phyloP scores from a whole-genome alignment of 169 alveolate species.

The Plasmodium gonderi region DNA sequence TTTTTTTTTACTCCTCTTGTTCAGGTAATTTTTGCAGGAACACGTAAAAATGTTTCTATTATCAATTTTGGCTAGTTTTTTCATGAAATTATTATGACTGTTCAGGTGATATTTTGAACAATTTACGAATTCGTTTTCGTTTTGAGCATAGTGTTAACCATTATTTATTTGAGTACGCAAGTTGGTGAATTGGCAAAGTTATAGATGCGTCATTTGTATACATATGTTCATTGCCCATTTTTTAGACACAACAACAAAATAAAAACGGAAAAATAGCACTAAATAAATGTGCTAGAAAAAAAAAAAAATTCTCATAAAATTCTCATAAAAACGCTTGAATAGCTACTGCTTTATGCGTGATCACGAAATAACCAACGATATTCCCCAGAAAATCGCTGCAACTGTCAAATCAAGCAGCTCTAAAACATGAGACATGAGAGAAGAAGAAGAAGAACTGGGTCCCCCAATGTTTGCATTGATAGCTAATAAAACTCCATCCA shows the following conservation, averaged over 20 bases:
- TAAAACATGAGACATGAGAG: constrained; percentile 43
- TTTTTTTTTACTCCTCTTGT: constrained; percentile 8
- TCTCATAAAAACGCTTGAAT: not conserved
- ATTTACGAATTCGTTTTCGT: not conserved
- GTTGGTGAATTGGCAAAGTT: not conserved
- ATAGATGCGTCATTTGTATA: not conserved
- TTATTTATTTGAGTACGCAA: not conserved
- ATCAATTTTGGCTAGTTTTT: constrained; percentile 3
- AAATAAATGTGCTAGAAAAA: not conserved
- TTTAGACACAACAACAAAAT: not conserved
- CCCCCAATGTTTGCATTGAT: constrained; percentile 71
- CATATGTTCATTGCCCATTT: not conserved
- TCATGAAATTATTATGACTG: not conserved
- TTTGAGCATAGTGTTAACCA: not conserved
- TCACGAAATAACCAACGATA: constrained; percentile 29
- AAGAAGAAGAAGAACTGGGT: constrained; percentile 56
- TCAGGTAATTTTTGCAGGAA: not conserved
- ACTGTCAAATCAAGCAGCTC: constrained; percentile 32
- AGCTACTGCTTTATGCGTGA: constrained; percentile 15
- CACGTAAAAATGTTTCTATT: not conserved
- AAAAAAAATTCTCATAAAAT: not conserved
- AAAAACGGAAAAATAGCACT: no score
- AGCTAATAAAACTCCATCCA: constrained; percentile 53
- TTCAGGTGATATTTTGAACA: not conserved
- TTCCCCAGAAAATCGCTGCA: constrained; percentile 56